phyloP scores from a whole-genome alignment of 2,329 filamentous ascomycete species.

The Rhynchosporium secalis region DNA sequence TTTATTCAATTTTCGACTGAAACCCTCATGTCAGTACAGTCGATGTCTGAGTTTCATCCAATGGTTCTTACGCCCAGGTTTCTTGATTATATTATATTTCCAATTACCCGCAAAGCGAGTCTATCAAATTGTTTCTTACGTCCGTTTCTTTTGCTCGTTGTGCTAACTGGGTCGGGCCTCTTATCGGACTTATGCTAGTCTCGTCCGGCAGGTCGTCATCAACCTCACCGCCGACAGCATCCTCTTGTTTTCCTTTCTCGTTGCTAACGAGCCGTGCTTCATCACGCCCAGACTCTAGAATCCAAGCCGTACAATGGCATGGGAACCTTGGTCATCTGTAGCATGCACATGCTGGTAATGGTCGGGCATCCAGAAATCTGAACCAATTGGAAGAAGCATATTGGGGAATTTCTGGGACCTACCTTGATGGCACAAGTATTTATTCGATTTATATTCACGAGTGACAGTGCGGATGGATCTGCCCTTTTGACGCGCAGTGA shows the following conservation, averaged over 20 bases:
- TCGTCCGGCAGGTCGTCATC: slow-evolving; percentile 19
- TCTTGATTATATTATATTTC: background rate
- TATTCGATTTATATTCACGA: background rate
- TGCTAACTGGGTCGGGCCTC: slow-evolving; percentile 6
- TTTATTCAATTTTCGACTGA: background rate
- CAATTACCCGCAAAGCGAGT: background rate
- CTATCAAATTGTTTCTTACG: background rate
- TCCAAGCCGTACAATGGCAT: slow-evolving; percentile 15
- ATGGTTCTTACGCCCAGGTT: background rate
- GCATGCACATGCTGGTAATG: slow-evolving; percentile 7
- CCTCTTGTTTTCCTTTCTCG: background rate
- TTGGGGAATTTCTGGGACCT: background rate
- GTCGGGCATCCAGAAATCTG: background rate
- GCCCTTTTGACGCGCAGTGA: background rate
- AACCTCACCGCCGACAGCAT: slow-evolving; percentile 16
- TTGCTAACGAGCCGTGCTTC: slow-evolving; percentile 14
- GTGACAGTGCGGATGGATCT: no score
- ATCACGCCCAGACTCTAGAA: slow-evolving; percentile 1
- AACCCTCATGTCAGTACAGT: background rate
- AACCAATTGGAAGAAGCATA: slow-evolving; percentile 6
- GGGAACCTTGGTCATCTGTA: slow-evolving; percentile 10
- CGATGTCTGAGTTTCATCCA: background rate
- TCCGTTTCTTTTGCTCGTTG: background rate
- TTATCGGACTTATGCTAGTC: slow-evolving; percentile 13
- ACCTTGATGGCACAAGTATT: slow-evolving; percentile 12